Evolutionary conservation across 164 flowering plant genomes (phyloP), one percentile per base, ranked within the genome.

Genomic region (Vitis amurensis): DNA sequence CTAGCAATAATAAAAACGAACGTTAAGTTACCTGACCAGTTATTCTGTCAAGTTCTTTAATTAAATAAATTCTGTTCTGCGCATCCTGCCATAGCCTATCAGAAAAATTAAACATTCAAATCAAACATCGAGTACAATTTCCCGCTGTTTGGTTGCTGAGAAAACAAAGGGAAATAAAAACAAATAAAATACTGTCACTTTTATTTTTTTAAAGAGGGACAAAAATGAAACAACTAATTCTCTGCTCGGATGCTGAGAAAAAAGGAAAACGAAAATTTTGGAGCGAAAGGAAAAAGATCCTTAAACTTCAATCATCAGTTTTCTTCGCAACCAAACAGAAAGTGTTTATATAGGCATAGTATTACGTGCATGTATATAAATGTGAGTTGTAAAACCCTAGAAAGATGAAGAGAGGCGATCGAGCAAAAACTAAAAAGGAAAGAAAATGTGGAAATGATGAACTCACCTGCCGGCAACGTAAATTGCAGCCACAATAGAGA

Each of bases 51-150:
- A 93, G 91, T 86, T 95, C 93, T 31, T 91, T 86, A 15, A 89
- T 87, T 61, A 93, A 77, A 75, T 85, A 86, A 64, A 90, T 94
- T 72, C 99, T 83, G 73, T 82, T 85, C 77, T 95, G 79, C 4
- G 98, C 82, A 74, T 95, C 98, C 84, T 91, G 97, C 99, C 98
- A 95, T 56, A 95, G 76, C 52, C 99, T 93, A 69, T 47, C 53
- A 58, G 29, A 50, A 69, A 57, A 47, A 71, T n/a, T 57, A 64
- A 53, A 37, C 50, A 52, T 11, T 68, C 13, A 59, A 23, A 3
- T 11, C 8, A 59, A 30, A 1, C 9, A 37, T 37, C 7, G 44
- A 23, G 44, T 37, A 37, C 44, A 37, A 2, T 37, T 37, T 6
- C 44, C 44, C 7, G 44, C 7, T 37, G 44, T 37, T 37, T 6